Base-by-base conservation (phyloP, 768 basidiomycete species). In the Suillus spraguei region DNA sequence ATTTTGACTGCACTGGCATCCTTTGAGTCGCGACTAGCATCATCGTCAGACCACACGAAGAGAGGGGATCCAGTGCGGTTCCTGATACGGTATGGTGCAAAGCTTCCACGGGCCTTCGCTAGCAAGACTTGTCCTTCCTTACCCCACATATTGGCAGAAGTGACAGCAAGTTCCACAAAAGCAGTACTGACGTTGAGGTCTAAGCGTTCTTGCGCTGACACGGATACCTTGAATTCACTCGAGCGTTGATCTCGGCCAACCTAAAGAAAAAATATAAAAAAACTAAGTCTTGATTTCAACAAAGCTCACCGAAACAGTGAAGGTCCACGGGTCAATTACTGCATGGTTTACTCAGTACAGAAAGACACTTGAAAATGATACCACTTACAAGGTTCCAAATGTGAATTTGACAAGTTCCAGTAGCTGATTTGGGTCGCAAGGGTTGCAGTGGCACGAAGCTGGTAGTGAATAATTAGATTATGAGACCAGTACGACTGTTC, bases 281-380 rank as follows among this genome's bases (percentile, higher is more conserved):
- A n/a, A n/a, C 10, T 20, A 8, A 41, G 28, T 22, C 39, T 6
- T 58, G 38, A 14, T n/a, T 28, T 67, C n/a, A 62, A 22, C 54
- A 24, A 36, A 36, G 73, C 72, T 68, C 69, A 95, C 93, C 63
- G 83, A 82, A 54, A 91, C 72, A 11, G 88, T 87, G 67, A 97
- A 91, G 20, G 88, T 90, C 96, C 97, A 99, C 3, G 97, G 97
- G 72, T 99, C 97, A 65, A 97, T 93, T 60, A 99, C 91, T 93
- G 54, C 46, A 14, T 17, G 32, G 61, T 60, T 38, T n/a, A 13
- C 32, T 76, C 61, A 77, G 44, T 20, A 35, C 4, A 6, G 10
- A 54, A 36, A 56, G 54, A 35, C 47, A 22, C n/a, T 5, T n/a
- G 35, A 52, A 52, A 39, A 58, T 9, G 41, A 67, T 47, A 61